Base-by-base conservation (phyloP, 495 filamentous ascomycete species). In the Cryomyces minteri region DNA sequence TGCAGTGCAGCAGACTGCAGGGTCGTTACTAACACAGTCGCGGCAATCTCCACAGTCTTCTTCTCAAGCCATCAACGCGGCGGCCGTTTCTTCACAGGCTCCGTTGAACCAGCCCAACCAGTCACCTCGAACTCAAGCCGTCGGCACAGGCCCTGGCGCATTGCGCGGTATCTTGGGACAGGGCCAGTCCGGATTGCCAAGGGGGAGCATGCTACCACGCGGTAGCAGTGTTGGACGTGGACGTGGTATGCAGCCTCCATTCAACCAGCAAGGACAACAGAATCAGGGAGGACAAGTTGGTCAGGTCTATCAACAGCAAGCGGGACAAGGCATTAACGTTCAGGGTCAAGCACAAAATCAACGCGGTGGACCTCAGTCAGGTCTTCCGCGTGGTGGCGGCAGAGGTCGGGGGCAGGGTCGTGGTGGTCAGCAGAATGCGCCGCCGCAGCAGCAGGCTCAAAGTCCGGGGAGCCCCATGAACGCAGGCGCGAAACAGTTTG, bases 111-210 rank as follows among this genome's bases (percentile, higher is more conserved):
- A 38, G 12, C 12, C 3, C 9, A 10, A 38, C 34, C 34, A 38
- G 12, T 38, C 9, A 9, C 9, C 34, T 38, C 34, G 34, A 9
- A 12, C 34, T 37, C 34, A 37, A 41, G 9, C 40, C 48, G 39
- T 43, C 31, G 60, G 60, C 12, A 57, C 59, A 11, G 60, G 54
- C 4, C 54, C 56, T 28, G 54, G 47, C 31, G 59, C 54, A 1
- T 49, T 60, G 2, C 52, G 58, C 11, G 48, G 51, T 40, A 29
- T 56, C 4, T 25, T 52, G 10, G 46, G 45, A 38, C 54, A 41
- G 11, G 10, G 31, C 29, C 45, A 44, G 32, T 31, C 40, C 10
- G 4, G 40, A 1, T 18, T 43, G 6, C 40, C 45, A 18, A 7
- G 44, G n/a, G 34, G 44, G 14, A 31, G 43, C 10, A 32, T 28